Evolutionary conservation across 306 rosid species (phyloP).

Genomic region (Prinsepia uniflora): DNA sequence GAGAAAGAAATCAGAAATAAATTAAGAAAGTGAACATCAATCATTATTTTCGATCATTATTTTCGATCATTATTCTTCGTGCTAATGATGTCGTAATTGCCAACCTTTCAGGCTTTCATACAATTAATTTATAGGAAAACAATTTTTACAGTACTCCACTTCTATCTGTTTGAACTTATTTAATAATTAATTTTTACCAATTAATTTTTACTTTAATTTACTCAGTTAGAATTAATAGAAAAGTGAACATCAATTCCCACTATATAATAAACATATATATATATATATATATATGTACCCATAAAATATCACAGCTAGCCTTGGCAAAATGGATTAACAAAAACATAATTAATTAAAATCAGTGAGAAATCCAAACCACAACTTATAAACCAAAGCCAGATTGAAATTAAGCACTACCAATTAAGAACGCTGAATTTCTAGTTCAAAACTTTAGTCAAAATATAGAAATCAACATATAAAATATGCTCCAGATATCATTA

Average conservation of each 20-base stretch:
- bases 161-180: no score
- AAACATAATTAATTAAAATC: background rate
- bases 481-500: background rate
- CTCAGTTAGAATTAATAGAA: no score
- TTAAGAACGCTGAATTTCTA: background rate
- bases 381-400: background rate
- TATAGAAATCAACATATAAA: background rate
- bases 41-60: no score
- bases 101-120: no score
- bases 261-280: background rate
- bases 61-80: no score
- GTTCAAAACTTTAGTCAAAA: background rate
- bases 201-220: no score
- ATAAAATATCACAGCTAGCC: background rate
- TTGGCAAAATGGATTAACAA: constrained; percentile 3
- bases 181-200: no score
- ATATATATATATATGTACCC: background rate
- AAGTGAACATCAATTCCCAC: background rate
- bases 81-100: no score
- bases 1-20: no score
- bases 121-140: no score
- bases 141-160: no score
- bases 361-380: background rate
- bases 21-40: no score
- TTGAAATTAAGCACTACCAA: background rate